A percentile compares a stretch with the other conserved stretches of the same genome.
Conservation (phyloP, 805 yeast species). For the Helenozyma rhizophorensis region DNA sequence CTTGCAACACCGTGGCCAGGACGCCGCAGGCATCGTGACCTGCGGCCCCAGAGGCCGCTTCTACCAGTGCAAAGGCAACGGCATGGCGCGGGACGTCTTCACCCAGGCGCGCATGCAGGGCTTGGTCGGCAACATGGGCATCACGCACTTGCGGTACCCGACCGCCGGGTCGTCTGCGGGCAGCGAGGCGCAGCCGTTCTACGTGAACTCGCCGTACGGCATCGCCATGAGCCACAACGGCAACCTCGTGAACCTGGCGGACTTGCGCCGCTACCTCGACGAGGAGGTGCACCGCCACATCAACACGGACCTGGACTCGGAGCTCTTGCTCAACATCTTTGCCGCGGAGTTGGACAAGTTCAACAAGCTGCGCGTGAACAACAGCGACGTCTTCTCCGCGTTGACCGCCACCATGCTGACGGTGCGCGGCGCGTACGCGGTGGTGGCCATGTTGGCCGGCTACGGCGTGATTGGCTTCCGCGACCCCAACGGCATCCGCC, state of each 20-base stretch:
- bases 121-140: constrained; percentile 90
- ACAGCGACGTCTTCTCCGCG: constrained; percentile 83
- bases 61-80: constrained; percentile 97
- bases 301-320: constrained; percentile 95
- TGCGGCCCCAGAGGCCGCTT: constrained; percentile 91
- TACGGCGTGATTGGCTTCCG: constrained; percentile 93
- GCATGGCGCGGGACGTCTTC: constrained; percentile 98
- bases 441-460: constrained; percentile 93
- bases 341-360: constrained; percentile 89
- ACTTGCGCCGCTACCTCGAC: constrained; percentile 75
- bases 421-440: constrained; percentile 96
- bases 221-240: constrained; percentile 90
- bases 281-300: constrained; percentile 95
- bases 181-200: constrained; percentile 97
- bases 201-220: constrained; percentile 96
- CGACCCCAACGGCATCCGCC: constrained; percentile 96
- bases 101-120: constrained; percentile 74
- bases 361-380: constrained; percentile 90
- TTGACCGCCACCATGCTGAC: constrained; percentile 72
- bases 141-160: constrained; percentile 92
- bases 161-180: constrained; percentile 96
- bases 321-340: constrained; percentile 80
- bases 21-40: constrained; percentile 98
- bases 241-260: constrained; percentile 82
- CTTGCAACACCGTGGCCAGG: constrained; percentile 97